A percentile compares a stretch with the other conserved stretches of the same genome.
Conservation (phyloP, 179 eudicot species). For the Beta corolliflora region DNA sequence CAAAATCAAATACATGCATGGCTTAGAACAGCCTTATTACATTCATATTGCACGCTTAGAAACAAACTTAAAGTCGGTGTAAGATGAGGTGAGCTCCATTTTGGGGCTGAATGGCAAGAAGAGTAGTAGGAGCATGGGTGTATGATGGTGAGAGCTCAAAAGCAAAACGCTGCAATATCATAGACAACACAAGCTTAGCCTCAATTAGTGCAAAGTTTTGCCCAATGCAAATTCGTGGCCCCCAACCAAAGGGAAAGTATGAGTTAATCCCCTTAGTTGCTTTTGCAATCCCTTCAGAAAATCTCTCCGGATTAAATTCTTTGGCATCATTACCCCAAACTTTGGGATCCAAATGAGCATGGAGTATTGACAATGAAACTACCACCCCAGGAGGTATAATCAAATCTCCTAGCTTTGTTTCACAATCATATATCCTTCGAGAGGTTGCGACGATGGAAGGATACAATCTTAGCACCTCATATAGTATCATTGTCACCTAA, state of each 20-base stretch:
- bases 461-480: conserved; percentile 36
- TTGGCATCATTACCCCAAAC: conserved; percentile 33
- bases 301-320: conserved; percentile 34
- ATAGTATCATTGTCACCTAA: conserved; percentile 33
- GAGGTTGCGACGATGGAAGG: conserved; percentile 12
- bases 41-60: too few species aligned
- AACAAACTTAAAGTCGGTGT: not conserved
- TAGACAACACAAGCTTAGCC: conserved; percentile 25
- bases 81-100: conserved; percentile 24
- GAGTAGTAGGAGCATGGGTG: conserved; percentile 18
- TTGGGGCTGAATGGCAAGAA: conserved; percentile 20
- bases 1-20: too few species aligned
- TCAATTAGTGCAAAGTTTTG: conserved; percentile 31
- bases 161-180: not conserved
- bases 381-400: conserved; percentile 22
- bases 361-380: conserved; percentile 12
- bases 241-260: conserved; percentile 37
- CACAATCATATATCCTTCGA: conserved; percentile 10
- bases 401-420: conserved; percentile 28
- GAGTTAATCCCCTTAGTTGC: conserved; percentile 28
- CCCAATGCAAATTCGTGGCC: conserved; percentile 37
- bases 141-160: conserved; percentile 28
- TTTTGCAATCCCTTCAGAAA: conserved; percentile 32
- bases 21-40: too few species aligned
- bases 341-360: conserved; percentile 29